Base-by-base conservation (phyloP, 139 green algal genomes). In the Ettlia oleoabundans region DNA sequence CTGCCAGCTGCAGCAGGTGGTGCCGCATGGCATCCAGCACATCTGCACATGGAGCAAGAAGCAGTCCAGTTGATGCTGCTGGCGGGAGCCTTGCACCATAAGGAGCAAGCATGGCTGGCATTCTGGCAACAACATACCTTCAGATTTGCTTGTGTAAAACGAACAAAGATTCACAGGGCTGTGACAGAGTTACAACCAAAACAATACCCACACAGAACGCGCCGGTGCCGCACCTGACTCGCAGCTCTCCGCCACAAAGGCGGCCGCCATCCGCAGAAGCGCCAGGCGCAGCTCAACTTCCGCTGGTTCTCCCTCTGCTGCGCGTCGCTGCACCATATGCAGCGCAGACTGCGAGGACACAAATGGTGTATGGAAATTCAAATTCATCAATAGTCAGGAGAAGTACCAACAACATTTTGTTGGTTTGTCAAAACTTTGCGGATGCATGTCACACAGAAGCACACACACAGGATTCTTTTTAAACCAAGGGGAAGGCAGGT, bases 1-100 rank as follows among this genome's bases (percentile, higher is more conserved):
- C 64, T 51, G 73, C 63, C 42, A 90, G 61, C 13, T 62, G 42
- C 32, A 43, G 26, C 21, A 92, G 71, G 64, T 92, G 83, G 3
- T 35, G 53, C 37, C 65, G 21, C 76, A 87, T 28, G 7, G 64
- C 62, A 24, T 74, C 33, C 22, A 86, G 26, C 33, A 92, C 67
- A 41, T 80, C 73, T 80, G 73, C 73, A 40, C 15, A 40, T 15
- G 47, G 13, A 15, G 47, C 47, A n/a, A n/a, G n/a, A n/a, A n/a
- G n/a, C n/a, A n/a, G n/a, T n/a, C n/a, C n/a, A n/a, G n/a, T n/a
- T n/a, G n/a, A n/a, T n/a, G n/a, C n/a, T n/a, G 47, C 13, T 58
- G 47, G 47, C 15, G 47, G 47, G 47, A 58, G 15, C 13, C n/a
- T n/a, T n/a, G n/a, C n/a, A 58, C 21, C 28, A 32, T 22, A 65